A percentile compares a stretch with the other conserved stretches of the same genome.
Evolutionary conservation across 495 filamentous ascomycete genomes (phyloP).

Genomic region (Penicillium bialowiezense): DNA sequence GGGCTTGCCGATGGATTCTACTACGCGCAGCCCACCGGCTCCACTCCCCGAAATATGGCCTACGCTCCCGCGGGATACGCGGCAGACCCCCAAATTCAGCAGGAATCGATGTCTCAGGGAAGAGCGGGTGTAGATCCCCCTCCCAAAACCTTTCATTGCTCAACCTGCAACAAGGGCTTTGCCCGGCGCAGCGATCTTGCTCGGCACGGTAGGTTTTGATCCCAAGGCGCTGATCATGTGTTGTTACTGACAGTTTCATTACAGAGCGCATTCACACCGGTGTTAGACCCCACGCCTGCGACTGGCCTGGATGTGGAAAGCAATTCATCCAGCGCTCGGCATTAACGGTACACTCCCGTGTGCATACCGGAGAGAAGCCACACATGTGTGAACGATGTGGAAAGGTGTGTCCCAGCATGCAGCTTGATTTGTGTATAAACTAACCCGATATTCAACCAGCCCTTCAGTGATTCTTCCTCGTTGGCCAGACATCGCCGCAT

Average conservation of each 20-base stretch:
- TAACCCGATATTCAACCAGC: slow-evolving; percentile 49
- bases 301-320: slow-evolving; percentile 84
- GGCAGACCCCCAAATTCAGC: slow-evolving; percentile 32
- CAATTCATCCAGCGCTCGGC: slow-evolving; percentile 99
- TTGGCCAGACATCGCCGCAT: slow-evolving; percentile 91
- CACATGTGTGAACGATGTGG: slow-evolving; percentile 97
- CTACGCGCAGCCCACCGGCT: slow-evolving; percentile 37
- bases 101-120: slow-evolving; percentile 33
- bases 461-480: slow-evolving; percentile 98
- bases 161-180: slow-evolving; percentile 86
- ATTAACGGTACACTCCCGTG: slow-evolving; percentile 89
- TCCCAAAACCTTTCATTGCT: slow-evolving; percentile 87
- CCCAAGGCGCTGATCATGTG: neutral
- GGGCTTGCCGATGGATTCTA: slow-evolving; percentile 27
- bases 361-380: slow-evolving; percentile 97
- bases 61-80: slow-evolving; percentile 44
- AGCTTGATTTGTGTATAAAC: neutral
- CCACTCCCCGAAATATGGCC: slow-evolving; percentile 52
- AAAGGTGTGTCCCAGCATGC: slow-evolving; percentile 60
- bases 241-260: slow-evolving; percentile 27
- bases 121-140: slow-evolving; percentile 49
- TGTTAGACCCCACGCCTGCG: slow-evolving; percentile 87
- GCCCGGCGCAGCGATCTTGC: slow-evolving; percentile 92
- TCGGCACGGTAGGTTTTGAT: slow-evolving; percentile 79
- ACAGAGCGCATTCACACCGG: slow-evolving; percentile 95